phyloP scores from a whole-genome alignment of 2,329 filamentous ascomycete genomes.

The Alternaria novae-zelandiae region DNA sequence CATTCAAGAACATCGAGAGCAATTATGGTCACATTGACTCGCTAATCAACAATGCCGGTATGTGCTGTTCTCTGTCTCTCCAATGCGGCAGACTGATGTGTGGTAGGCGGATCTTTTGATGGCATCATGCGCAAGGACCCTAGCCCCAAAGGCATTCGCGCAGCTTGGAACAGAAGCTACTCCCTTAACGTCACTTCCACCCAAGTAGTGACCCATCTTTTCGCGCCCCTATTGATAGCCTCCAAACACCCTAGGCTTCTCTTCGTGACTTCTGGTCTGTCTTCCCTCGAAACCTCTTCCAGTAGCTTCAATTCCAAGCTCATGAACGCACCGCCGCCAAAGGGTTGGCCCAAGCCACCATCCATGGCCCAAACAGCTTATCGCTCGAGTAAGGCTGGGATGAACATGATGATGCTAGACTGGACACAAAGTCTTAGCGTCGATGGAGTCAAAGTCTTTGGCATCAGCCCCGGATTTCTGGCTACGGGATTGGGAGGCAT shows the following conservation, averaged over 20 bases:
- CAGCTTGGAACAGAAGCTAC: constrained; percentile 47
- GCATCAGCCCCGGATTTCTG: constrained; percentile 55
- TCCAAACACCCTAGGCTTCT: constrained; percentile 45
- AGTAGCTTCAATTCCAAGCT: constrained; percentile 31
- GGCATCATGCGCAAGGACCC: constrained; percentile 27
- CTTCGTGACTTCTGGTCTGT: constrained; percentile 53
- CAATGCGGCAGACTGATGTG: neutral
- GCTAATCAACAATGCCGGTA: constrained; percentile 66
- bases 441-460: constrained; percentile 56
- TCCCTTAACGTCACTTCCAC: constrained; percentile 50
- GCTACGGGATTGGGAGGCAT: constrained; percentile 52
- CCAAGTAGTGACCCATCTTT: constrained; percentile 45
- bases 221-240: constrained; percentile 48
- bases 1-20: constrained; percentile 52
- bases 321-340: constrained; percentile 32
- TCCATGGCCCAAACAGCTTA: constrained; percentile 43
- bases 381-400: constrained; percentile 52
- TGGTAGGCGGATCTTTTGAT: constrained; percentile 57
- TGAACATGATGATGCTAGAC: constrained; percentile 59
- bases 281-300: constrained; percentile 45
- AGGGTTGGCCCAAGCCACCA: constrained; percentile 57
- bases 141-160: constrained; percentile 41
- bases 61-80: neutral
- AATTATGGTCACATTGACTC: constrained; percentile 57
- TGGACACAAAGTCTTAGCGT: constrained; percentile 56